These are phyloP conservation scores for Phytophthora idaei DNA, from an alignment of 352 stramenopile species.

Conservation along the genomic window DNA sequence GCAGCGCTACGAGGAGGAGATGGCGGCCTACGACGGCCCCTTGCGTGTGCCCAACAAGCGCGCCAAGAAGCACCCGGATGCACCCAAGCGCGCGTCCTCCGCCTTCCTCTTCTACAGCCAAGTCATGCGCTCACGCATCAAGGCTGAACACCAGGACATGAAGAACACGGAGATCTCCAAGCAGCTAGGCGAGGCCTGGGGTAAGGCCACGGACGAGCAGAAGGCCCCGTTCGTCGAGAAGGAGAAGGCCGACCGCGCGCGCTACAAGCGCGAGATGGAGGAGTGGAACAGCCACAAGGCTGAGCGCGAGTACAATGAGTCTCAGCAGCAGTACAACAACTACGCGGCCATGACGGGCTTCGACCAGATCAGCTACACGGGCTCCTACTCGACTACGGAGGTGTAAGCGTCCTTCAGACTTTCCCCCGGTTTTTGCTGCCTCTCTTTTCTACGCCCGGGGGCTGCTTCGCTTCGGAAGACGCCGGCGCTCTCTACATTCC, in stretches of 20 bases:
- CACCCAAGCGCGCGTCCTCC: constrained; percentile 93
- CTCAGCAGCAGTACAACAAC: constrained; percentile 82
- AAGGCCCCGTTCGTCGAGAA: constrained; percentile 93
- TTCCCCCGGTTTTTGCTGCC: constrained; percentile 10
- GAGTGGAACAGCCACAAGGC: constrained; percentile 89
- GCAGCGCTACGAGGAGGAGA: constrained; percentile 94
- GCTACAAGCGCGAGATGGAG: constrained; percentile 95
- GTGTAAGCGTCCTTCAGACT: constrained; percentile 39
- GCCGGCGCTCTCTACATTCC: constrained; percentile 1
- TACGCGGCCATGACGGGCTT: constrained; percentile 84
- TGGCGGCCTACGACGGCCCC: constrained; percentile 91
- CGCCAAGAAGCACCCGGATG: constrained; percentile 94
- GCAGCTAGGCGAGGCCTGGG: constrained; percentile 93
- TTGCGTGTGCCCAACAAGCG: constrained; percentile 93
- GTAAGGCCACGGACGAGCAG: constrained; percentile 90
- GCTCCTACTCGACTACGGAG: constrained; percentile 74
- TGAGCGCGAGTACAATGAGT: constrained; percentile 84
- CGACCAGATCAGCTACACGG: constrained; percentile 79
- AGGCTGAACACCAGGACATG: constrained; percentile 93
- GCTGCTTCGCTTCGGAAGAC: background rate
- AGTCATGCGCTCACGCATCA: constrained; percentile 89
- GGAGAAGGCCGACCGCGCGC: constrained; percentile 89
- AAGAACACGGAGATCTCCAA: constrained; percentile 97
- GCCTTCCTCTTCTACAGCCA: constrained; percentile 96
- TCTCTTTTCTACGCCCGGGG: constrained; percentile 3